phyloP scores from a whole-genome alignment of 2,329 filamentous ascomycete species.

The Lasiodiplodia hormozganensis region DNA sequence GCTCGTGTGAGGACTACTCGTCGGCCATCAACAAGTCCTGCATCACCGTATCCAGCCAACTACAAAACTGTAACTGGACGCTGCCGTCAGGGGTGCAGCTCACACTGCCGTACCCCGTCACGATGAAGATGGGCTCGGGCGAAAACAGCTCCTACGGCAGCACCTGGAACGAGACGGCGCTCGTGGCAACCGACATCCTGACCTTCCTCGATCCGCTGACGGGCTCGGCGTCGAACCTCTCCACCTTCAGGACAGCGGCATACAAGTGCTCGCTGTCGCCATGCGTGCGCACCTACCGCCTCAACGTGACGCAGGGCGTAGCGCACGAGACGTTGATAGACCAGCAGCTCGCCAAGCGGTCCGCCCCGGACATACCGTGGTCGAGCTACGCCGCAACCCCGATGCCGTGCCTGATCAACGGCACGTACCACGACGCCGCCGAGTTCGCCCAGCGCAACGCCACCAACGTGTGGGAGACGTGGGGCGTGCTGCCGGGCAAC shows the following conservation, averaged over 20 bases:
- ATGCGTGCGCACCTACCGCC: conserved; percentile 5
- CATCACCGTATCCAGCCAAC: not conserved
- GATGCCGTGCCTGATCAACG: conserved; percentile 10
- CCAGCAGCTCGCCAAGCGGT: not conserved
- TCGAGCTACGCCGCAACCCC: not conserved
- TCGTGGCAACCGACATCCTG: not conserved
- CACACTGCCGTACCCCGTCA: not conserved
- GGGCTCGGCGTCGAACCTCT: not conserved
- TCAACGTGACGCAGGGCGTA: conserved; percentile 1
- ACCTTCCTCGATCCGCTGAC: not conserved
- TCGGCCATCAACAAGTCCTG: not conserved
- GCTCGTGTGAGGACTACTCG: conserved; percentile 1
- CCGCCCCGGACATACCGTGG: not conserved
- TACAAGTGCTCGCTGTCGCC: conserved; percentile 3
- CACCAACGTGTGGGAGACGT: not conserved
- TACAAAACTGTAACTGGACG: not conserved
- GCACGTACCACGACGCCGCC: not conserved
- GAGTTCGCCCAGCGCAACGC: not conserved
- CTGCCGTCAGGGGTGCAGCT: not conserved
- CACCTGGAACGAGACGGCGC: not conserved
- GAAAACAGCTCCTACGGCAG: not conserved
- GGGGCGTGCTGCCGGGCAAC: not conserved
- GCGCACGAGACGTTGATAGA: not conserved
- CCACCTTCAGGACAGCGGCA: not conserved
- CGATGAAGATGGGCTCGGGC: not conserved